Conservation (phyloP, 148 eudicot genomes). For the Euryodendron excelsum region DNA sequence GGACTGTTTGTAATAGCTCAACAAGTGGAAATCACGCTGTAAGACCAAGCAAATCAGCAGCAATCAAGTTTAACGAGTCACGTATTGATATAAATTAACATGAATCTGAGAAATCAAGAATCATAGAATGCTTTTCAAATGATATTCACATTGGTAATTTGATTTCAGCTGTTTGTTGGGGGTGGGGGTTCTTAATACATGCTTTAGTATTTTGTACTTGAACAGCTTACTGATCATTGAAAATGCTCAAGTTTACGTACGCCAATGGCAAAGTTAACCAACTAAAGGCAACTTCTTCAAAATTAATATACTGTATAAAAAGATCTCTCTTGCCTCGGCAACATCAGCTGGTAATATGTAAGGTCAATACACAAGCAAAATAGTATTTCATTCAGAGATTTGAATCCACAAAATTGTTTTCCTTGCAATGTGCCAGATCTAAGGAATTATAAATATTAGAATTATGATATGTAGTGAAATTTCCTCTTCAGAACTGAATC, state of each 20-base stretch:
- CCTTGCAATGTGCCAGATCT: not conserved
- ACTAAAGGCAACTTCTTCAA: not conserved
- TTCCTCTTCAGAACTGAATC: not conserved
- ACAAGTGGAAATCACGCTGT: not conserved
- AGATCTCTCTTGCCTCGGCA: not conserved
- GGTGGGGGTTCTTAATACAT: not conserved
- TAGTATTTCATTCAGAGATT: not conserved
- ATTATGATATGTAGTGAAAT: not conserved
- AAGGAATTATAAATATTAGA: not conserved
- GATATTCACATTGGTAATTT: not conserved
- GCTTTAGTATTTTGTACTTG: not conserved
- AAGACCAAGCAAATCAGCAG: not conserved
- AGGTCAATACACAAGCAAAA: not conserved
- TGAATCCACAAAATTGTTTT: not conserved
- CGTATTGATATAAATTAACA: not conserved
- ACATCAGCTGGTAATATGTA: no score
- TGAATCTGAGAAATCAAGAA: constrained; percentile 1
- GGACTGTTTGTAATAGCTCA: no score
- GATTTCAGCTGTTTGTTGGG: not conserved
- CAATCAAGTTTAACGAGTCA: not conserved
- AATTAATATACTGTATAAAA: not conserved
- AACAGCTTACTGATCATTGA: not conserved
- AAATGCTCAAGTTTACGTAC: not conserved
- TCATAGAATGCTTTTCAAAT: not conserved
- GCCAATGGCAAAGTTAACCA: not conserved